phyloP scores from a whole-genome alignment of 768 basidiomycete genomes.

The Boletus rubroflammeus region DNA sequence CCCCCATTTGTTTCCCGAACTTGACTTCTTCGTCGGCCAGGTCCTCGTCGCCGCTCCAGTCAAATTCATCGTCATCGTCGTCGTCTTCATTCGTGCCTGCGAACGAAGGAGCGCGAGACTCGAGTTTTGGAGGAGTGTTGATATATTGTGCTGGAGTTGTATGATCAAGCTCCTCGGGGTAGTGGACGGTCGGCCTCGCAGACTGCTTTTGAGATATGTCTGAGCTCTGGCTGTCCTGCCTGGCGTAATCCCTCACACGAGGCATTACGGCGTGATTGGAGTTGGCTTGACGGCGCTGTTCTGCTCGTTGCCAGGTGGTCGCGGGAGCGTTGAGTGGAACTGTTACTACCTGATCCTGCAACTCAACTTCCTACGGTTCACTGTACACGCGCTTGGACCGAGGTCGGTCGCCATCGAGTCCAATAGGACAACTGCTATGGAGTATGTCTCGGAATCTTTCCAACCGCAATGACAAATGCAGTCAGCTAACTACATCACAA shows the following conservation, averaged over 20 bases:
- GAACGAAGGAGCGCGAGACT: slow-evolving; percentile 41
- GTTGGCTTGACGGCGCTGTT: slow-evolving; percentile 19
- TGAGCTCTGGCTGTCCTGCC: slow-evolving; percentile 13
- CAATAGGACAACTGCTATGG: not conserved
- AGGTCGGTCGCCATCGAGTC: too few species aligned
- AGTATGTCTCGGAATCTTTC: not conserved
- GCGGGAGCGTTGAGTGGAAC: slow-evolving; percentile 13
- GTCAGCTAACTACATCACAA: not conserved
- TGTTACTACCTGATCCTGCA: slow-evolving; percentile 9
- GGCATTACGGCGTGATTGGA: slow-evolving; percentile 15
- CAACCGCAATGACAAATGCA: slow-evolving; percentile 4
- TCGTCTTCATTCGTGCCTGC: slow-evolving; percentile 58
- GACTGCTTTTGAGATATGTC: slow-evolving; percentile 11
- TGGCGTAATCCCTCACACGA: not conserved
- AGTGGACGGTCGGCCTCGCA: slow-evolving; percentile 50
- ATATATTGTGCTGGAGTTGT: slow-evolving; percentile 20
- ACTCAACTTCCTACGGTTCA: not conserved
- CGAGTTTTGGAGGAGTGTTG: slow-evolving; percentile 32
- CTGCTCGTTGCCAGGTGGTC: slow-evolving; percentile 11
- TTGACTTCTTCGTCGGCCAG: slow-evolving; percentile 66
- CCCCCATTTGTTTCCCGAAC: slow-evolving; percentile 59
- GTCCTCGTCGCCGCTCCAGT: slow-evolving; percentile 80
- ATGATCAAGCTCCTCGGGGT: slow-evolving; percentile 40
- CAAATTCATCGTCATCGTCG: slow-evolving; percentile 53
- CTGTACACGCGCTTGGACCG: not conserved